Evolutionary conservation across 2,329 filamentous ascomycete genomes (phyloP).

Genomic region (Zymoseptoria tritici): DNA sequence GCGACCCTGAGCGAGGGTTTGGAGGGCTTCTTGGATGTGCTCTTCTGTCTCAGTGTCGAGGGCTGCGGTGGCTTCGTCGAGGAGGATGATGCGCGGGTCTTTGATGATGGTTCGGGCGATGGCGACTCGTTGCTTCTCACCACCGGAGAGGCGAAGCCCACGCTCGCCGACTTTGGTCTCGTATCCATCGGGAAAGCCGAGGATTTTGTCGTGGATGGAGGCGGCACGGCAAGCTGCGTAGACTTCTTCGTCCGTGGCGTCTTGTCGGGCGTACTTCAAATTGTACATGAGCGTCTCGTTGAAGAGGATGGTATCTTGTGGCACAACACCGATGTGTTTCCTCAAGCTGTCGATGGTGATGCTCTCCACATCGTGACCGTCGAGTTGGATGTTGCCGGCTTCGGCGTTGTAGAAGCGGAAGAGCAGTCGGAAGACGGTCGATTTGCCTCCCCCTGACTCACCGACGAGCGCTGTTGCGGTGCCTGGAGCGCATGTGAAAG

Average conservation of each 20-base stretch:
- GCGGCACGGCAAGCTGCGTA: constrained; percentile 75
- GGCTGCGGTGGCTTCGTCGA: constrained; percentile 89
- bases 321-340: constrained; percentile 86
- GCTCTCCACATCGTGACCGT: constrained; percentile 68
- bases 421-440: constrained; percentile 87
- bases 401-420: constrained; percentile 93
- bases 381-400: constrained; percentile 72
- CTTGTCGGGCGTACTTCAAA: constrained; percentile 76
- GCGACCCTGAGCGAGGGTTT: constrained; percentile 71
- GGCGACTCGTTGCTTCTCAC: constrained; percentile 88
- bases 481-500: constrained; percentile 78
- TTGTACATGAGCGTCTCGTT: constrained; percentile 96
- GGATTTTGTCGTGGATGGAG: constrained; percentile 86
- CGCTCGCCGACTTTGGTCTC: constrained; percentile 86
- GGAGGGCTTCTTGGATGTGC: constrained; percentile 81
- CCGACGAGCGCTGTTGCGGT: constrained; percentile 94
- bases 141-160: constrained; percentile 76
- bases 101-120: constrained; percentile 92
- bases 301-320: constrained; percentile 92
- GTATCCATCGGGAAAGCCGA: constrained; percentile 82
- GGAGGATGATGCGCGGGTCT: constrained; percentile 81
- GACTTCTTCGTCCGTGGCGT: constrained; percentile 73
- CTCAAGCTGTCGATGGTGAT: constrained; percentile 91
- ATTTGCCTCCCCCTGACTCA: constrained; percentile 94
- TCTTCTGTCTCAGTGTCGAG: constrained; percentile 89